A percentile compares a stretch with the other conserved stretches of the same genome.
phyloP scores from a whole-genome alignment of 352 stramenopile genomes.

The Phytopythium ostracodes region DNA sequence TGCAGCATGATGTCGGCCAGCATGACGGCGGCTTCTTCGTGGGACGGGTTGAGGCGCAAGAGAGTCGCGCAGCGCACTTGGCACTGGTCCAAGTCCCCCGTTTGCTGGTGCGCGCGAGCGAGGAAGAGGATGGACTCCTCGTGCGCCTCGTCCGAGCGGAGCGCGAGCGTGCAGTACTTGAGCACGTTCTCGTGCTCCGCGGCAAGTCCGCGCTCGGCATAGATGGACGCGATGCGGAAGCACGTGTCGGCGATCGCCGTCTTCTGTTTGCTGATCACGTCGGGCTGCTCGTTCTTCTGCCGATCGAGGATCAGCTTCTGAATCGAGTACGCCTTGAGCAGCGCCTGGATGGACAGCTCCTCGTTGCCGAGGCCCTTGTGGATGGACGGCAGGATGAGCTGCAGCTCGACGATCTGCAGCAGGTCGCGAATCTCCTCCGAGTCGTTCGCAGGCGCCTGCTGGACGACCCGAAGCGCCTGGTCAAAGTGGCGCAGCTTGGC shows the following conservation, averaged over 20 bases:
- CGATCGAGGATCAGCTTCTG: constrained; percentile 86
- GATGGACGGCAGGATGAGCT: constrained; percentile 76
- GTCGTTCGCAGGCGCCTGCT: constrained; percentile 60
- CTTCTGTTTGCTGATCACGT: constrained; percentile 74
- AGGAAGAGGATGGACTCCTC: constrained; percentile 85
- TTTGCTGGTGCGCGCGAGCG: constrained; percentile 60
- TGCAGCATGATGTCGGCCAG: constrained; percentile 88
- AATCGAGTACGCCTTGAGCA: constrained; percentile 79
- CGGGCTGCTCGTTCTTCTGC: constrained; percentile 74
- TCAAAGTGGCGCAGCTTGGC: constrained; percentile 85
- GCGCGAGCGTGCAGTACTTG: constrained; percentile 75
- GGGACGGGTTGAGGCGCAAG: constrained; percentile 69
- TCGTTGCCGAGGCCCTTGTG: constrained; percentile 65
- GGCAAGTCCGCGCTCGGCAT: constrained; percentile 23
- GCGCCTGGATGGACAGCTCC: constrained; percentile 67
- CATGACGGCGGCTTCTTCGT: constrained; percentile 89
- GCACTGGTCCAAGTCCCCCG: constrained; percentile 82
- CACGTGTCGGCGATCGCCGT: constrained; percentile 79
- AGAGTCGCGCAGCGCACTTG: constrained; percentile 82
- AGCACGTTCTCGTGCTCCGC: constrained; percentile 58
- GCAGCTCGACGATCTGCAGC: constrained; percentile 65
- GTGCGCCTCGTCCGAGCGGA: constrained; percentile 76
- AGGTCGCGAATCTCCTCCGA: constrained; percentile 68
- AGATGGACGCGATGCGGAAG: constrained; percentile 75
- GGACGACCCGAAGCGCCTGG: constrained; percentile 74